phyloP scores from a whole-genome alignment of 1,284 basidiomycete genomes.

The Cryptococcus jaspeensis region DNA sequence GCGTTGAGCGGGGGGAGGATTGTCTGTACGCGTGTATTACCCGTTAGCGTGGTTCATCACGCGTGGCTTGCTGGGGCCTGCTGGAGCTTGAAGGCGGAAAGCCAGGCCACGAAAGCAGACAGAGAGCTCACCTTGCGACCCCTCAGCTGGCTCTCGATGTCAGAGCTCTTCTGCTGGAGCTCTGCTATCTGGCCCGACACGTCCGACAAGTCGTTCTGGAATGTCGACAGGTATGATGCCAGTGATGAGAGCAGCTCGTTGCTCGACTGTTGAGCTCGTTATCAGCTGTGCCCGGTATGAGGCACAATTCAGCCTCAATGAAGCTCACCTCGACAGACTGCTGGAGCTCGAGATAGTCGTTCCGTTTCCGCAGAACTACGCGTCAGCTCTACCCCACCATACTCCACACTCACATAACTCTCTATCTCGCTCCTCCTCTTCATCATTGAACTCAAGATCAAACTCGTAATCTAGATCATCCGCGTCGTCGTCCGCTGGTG shows the following conservation, averaged over 20 bases:
- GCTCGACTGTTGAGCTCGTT: conserved; percentile 34
- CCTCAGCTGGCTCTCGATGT: conserved; percentile 81
- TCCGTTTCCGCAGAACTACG: conserved; percentile 31
- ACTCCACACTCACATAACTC: conserved; percentile 17
- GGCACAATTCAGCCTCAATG: not conserved
- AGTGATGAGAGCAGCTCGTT: conserved; percentile 73
- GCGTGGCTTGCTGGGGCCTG: too few relatives aligned
- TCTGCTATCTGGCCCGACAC: conserved; percentile 95
- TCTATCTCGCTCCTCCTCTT: conserved; percentile 23
- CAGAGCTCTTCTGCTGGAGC: conserved; percentile 82
- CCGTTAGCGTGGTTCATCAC: too few relatives aligned
- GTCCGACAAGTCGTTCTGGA: conserved; percentile 86
- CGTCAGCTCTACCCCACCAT: conserved; percentile 7
- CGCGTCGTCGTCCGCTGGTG: not conserved
- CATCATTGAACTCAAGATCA: not conserved
- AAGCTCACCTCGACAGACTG: conserved; percentile 36
- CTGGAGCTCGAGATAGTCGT: conserved; percentile 43
- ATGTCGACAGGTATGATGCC: conserved; percentile 86
- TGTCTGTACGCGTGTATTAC: conserved; percentile 63
- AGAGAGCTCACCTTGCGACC: conserved; percentile 66
- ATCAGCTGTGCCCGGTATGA: not conserved
- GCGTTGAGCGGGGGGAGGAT: conserved; percentile 83
- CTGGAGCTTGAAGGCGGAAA: too few relatives aligned
- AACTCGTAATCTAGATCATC: not conserved
- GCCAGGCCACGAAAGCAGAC: not conserved